phyloP scores from a whole-genome alignment of 108 stramenopile species.

The Schizochytrium sp. region DNA sequence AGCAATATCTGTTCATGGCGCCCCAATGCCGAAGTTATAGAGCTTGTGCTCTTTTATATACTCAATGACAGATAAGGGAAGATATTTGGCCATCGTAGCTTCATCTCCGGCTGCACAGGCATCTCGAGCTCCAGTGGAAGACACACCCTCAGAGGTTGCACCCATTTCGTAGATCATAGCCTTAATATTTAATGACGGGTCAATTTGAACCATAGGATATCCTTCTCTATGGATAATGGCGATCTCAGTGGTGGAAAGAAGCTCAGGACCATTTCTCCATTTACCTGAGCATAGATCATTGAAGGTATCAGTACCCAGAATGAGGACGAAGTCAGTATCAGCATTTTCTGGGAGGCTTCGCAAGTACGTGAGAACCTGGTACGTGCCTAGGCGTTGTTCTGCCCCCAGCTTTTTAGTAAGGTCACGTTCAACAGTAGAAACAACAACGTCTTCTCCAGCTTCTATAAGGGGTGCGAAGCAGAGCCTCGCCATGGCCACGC shows the following conservation, averaged over 20 bases:
- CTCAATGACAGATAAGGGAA: not conserved
- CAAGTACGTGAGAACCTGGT: not conserved
- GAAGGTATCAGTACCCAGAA: conserved; percentile 48
- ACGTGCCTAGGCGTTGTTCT: conserved; percentile 16
- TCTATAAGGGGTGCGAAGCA: conserved; percentile 5
- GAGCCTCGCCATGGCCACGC: conserved; percentile 35
- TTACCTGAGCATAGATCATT: not conserved
- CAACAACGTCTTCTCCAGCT: not conserved
- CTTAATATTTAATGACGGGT: not conserved
- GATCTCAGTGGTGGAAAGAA: not conserved
- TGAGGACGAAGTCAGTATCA: not conserved
- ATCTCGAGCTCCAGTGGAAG: conserved; percentile 16
- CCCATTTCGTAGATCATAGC: not conserved
- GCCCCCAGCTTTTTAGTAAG: not conserved
- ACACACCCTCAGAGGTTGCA: not conserved
- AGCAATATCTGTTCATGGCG: not conserved
- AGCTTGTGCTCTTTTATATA: conserved; percentile 29
- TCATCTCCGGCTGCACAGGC: conserved; percentile 29
- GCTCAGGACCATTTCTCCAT: not conserved
- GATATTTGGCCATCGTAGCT: not conserved
- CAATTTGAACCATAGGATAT: not conserved
- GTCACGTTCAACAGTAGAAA: not conserved
- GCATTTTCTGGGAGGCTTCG: not conserved
- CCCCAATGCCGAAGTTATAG: not conserved
- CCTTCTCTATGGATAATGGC: not conserved